phyloP scores from a whole-genome alignment of 768 basidiomycete species.

The Boletus tomentosulus region DNA sequence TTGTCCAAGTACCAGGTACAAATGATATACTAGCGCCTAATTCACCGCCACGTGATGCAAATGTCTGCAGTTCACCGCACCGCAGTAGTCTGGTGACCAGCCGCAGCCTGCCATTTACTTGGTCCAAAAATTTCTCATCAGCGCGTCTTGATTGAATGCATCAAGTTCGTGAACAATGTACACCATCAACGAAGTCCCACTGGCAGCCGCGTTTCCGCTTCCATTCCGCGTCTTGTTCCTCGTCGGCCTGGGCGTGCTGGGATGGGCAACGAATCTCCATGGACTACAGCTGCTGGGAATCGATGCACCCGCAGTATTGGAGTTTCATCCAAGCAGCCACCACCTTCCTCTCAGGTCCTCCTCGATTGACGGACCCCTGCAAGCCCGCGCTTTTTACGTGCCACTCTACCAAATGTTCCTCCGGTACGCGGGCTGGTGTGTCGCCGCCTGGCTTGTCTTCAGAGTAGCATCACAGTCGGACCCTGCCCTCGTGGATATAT shows the following conservation, averaged over 20 bases:
- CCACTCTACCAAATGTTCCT: constrained; percentile 67
- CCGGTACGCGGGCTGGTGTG: constrained; percentile 57
- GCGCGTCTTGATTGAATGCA: not conserved
- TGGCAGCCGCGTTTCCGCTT: constrained; percentile 69
- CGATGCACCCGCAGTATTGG: constrained; percentile 69
- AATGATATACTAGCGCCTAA: too few relatives aligned
- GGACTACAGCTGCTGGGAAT: constrained; percentile 69
- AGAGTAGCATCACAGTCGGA: constrained; percentile 56
- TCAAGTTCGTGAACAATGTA: constrained; percentile 25
- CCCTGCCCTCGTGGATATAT: constrained; percentile 59
- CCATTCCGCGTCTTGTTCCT: constrained; percentile 89
- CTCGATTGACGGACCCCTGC: constrained; percentile 17
- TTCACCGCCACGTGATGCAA: too few relatives aligned
- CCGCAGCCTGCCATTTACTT: too few relatives aligned
- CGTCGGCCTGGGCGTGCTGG: constrained; percentile 72
- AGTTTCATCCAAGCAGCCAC: constrained; percentile 36
- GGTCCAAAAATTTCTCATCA: too few relatives aligned
- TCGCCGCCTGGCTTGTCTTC: constrained; percentile 67
- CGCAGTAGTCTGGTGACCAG: too few relatives aligned
- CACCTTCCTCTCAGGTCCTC: constrained; percentile 21
- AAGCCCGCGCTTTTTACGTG: constrained; percentile 42
- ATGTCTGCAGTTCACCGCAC: too few relatives aligned
- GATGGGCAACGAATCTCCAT: constrained; percentile 94
- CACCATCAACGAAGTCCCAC: constrained; percentile 33
- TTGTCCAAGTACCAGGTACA: too few relatives aligned